Base-by-base conservation (phyloP, 176 grass and related monocot genomes). In the Raddia guianensis region DNA sequence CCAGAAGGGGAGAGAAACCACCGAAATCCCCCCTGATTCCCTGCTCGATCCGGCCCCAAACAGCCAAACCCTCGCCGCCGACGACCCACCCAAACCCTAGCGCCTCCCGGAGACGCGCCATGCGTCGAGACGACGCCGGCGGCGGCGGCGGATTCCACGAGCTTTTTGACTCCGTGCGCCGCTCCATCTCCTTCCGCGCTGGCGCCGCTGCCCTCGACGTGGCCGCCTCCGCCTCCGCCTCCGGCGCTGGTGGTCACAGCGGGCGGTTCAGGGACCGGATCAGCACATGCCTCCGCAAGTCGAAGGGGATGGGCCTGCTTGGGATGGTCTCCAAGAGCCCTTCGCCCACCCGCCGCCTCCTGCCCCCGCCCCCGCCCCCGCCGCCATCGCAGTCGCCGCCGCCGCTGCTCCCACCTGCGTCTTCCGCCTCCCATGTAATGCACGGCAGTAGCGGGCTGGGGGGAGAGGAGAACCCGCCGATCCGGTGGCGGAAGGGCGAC, bases 401-500 rank as follows among this genome's bases (percentile, higher is more conserved):
- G 3, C 58, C 21, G 12, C 12, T 52, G 48, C 76, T 3, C 3
- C 21, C 42, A 9, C 44, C 83, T 12, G 58, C n/a, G 2, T 40
- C 47, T 32, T 12, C 15, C 8, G 58, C 6, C 1, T 47, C 65
- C 35, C 66, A 58, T 7, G 68, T 65, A 49, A 49, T 73, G 9
- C 43, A 12, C 2, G 27, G 10, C 2, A 12, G 42, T 1, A 21
- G 54, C 0, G 83, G 12, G 4, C 12, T 27, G 6, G 7, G 58
- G 1, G 78, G 46, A 49, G 75, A 74, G 64, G 81, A 76, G 27
- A 89, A 80, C 42, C 86, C 86, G 53, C 85, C 80, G 65, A 97
- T 98, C 76, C 74, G 84, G 70, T 98, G 92, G 90, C 82, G 92
- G 16, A 98, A 91, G 79, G 95, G 95, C 2, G 90, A 94, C 48